These are phyloP conservation scores for Rhytidiadelphus loreus DNA, from an alignment of 225 moss, liverwort and hornwort species.

Conservation along the genomic window DNA sequence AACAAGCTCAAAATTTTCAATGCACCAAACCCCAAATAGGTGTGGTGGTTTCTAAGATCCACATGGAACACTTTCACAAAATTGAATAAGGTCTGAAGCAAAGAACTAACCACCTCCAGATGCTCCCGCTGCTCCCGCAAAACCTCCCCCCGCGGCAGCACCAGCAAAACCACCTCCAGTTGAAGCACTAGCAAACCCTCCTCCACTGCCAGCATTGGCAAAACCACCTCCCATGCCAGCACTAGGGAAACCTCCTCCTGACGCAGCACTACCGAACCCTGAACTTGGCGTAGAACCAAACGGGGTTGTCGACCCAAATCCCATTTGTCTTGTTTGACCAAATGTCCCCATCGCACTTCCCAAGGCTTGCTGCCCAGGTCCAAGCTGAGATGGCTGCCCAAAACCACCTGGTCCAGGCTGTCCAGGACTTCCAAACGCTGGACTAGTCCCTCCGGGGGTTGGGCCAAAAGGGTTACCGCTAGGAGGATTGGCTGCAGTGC, in stretches of 20 bases:
- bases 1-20: background rate
- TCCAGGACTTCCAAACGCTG: conserved; percentile 69
- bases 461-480: conserved; percentile 46
- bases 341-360: conserved; percentile 93
- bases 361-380: conserved; percentile 87
- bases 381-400: conserved; percentile 92
- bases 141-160: conserved; percentile 55
- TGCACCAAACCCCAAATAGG: background rate
- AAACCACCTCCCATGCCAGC: conserved; percentile 59
- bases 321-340: conserved; percentile 94
- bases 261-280: conserved; percentile 52
- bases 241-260: conserved; percentile 59
- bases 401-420: conserved; percentile 66
- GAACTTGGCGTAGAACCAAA: conserved; percentile 48
- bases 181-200: conserved; percentile 57
- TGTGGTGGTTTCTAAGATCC: background rate
- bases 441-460: conserved; percentile 31
- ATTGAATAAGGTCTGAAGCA: background rate
- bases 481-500: conserved; percentile 29
- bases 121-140: conserved; percentile 51
- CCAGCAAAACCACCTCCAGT: conserved; percentile 67
- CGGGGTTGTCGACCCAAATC: conserved; percentile 57
- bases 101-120: conserved; percentile 36
- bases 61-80: background rate
- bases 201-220: conserved; percentile 44